Percentiles rank a stretch among this genome's conserved stretches.
These are phyloP conservation scores for Hypholoma fasciculare DNA, from an alignment of 768 basidiomycete species.

Conservation along the genomic window DNA sequence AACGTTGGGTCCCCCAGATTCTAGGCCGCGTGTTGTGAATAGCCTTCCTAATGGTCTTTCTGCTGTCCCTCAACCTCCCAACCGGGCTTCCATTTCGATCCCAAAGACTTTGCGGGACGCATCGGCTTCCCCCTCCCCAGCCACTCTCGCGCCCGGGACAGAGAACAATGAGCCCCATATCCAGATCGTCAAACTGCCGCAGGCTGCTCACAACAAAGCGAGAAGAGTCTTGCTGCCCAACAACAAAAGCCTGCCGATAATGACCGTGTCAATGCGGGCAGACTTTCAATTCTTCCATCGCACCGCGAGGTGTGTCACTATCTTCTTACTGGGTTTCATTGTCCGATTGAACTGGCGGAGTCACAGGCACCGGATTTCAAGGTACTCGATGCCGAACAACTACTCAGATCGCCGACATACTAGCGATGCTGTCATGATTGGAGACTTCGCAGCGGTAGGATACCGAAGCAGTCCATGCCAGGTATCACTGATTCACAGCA, in stretches of 20 bases:
- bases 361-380: conserved; percentile 34
- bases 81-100: neutral
- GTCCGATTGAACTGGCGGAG: neutral
- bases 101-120: neutral
- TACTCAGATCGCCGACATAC: conserved; percentile 36
- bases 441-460: conserved; percentile 41
- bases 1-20: neutral
- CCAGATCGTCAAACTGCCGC: conserved; percentile 15
- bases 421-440: conserved; percentile 44
- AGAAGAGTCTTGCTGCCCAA: conserved; percentile 27
- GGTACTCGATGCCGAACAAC: conserved; percentile 37
- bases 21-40: neutral
- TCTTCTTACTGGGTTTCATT: neutral
- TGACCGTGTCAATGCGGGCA: conserved; percentile 45
- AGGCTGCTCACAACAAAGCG: conserved; percentile 23
- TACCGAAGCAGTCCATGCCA: conserved; percentile 42
- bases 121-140: neutral
- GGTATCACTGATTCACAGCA: conserved; percentile 38
- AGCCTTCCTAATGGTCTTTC: neutral
- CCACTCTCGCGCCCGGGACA: neutral
- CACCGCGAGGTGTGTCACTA: conserved; percentile 21
- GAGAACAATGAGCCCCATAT: neutral
- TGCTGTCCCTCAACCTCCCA: neutral
- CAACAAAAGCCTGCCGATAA: conserved; percentile 31
- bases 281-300: conserved; percentile 44